These are phyloP conservation scores for Trichophyton simii DNA, from an alignment of 2,329 filamentous ascomycete genomes.

Conservation along the genomic window DNA sequence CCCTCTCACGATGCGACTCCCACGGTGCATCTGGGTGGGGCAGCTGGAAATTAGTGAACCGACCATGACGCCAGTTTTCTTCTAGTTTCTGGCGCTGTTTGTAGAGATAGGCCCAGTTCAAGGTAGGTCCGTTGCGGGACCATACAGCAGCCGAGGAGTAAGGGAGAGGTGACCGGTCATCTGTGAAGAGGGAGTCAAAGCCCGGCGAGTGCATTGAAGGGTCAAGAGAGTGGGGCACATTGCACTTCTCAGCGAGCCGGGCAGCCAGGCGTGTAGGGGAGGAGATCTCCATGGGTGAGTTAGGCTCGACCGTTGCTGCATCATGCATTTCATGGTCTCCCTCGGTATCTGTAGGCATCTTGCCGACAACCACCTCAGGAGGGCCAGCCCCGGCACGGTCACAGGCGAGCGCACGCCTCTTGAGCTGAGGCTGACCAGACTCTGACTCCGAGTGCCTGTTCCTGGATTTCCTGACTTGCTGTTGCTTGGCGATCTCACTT, in stretches of 20 bases:
- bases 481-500: constrained; percentile 19
- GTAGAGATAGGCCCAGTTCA: constrained; percentile 92
- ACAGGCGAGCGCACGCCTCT: constrained; percentile 39
- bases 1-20: constrained; percentile 82
- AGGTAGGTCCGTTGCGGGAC: constrained; percentile 28
- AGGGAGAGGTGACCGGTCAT: background rate
- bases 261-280: background rate
- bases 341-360: constrained; percentile 20
- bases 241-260: background rate
- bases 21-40: constrained; percentile 68
- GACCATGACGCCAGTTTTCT: constrained; percentile 78
- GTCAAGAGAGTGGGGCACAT: background rate
- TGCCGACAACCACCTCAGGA: constrained; percentile 18
- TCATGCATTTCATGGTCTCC: constrained; percentile 36
- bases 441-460: constrained; percentile 37
- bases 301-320: constrained; percentile 14
- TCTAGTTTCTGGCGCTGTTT: constrained; percentile 75
- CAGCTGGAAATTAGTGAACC: constrained; percentile 75
- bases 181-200: background rate
- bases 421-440: constrained; percentile 38
- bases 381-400: constrained; percentile 25
- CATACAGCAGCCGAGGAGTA: background rate
- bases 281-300: constrained; percentile 5
- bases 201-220: background rate
- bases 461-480: constrained; percentile 35